Evolutionary conservation across 345 rosid species (phyloP).

Genomic region (Pugionium cornutum): DNA sequence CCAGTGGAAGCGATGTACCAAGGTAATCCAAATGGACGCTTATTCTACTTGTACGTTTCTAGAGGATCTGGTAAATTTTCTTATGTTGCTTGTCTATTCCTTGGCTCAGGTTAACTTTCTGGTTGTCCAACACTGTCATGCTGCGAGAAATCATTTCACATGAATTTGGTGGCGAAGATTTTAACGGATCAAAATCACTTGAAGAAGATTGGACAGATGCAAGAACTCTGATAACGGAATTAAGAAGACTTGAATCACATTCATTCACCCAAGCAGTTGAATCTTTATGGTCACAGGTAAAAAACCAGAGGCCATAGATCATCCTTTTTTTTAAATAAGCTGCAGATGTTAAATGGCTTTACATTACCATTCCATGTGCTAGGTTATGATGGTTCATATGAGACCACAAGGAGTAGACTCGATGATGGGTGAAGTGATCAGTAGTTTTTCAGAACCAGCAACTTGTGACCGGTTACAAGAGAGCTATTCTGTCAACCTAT

Average conservation of each 20-base stretch:
- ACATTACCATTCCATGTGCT: background rate
- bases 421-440: constrained; percentile 33
- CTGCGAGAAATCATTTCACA: constrained; percentile 77
- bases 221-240: constrained; percentile 64
- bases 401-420: too few relatives aligned
- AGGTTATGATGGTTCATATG: constrained; percentile 91
- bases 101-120: constrained; percentile 76
- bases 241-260: constrained; percentile 87
- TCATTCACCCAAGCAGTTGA: constrained; percentile 80
- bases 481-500: constrained; percentile 70
- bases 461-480: constrained; percentile 80
- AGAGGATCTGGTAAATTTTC: background rate
- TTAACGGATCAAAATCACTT: constrained; percentile 45
- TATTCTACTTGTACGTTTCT: constrained; percentile 14
- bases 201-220: constrained; percentile 81
- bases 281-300: constrained; percentile 99
- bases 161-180: constrained; percentile 45
- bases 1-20: constrained; percentile 80
- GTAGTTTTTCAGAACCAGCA: constrained; percentile 69
- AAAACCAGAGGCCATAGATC: background rate
- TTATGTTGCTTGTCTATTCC: constrained; percentile 35
- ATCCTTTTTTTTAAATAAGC: constrained; percentile 7
- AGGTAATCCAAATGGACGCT: constrained; percentile 47
- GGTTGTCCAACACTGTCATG: constrained; percentile 88
- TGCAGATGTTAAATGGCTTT: constrained; percentile 23